These are phyloP conservation scores for Nannochloropsis salina DNA, from an alignment of 108 stramenopile genomes.

Conservation along the genomic window DNA sequence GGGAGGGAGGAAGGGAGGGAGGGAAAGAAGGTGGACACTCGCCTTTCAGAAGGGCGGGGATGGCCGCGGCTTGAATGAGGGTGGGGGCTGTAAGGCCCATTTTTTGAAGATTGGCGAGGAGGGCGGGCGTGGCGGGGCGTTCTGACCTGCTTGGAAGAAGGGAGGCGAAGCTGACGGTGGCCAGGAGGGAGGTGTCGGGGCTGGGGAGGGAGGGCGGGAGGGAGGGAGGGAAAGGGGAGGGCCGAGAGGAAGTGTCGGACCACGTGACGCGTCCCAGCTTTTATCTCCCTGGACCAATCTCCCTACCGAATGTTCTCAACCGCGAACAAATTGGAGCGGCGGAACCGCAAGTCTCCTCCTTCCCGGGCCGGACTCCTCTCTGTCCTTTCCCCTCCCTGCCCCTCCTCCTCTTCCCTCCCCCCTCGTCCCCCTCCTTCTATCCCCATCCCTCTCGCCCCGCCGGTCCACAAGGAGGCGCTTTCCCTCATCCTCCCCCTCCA, in stretches of 20 bases:
- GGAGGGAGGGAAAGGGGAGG: too few species aligned
- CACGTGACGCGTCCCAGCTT: neutral
- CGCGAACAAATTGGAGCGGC: neutral
- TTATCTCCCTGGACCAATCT: too few species aligned
- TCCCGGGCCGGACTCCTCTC: neutral
- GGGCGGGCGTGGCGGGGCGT: neutral
- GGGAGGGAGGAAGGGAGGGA: slow-evolving; percentile 2
- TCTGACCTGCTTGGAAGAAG: neutral
- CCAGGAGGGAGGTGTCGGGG: neutral
- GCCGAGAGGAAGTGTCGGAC: neutral
- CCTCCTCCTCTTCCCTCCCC: neutral
- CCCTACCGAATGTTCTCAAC: neutral
- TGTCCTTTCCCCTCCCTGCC: neutral
- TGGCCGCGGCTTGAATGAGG: slow-evolving; percentile 27
- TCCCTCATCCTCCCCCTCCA: neutral
- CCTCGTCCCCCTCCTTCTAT: neutral
- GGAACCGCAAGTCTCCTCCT: neutral
- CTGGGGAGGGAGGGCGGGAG: neutral
- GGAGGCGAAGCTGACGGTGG: neutral
- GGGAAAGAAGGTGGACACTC: neutral
- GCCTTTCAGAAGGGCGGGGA: slow-evolving; percentile 50
- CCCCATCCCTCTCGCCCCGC: neutral
- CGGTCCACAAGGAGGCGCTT: neutral
- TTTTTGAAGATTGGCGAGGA: neutral
- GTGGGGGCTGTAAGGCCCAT: neutral